Evolutionary conservation across 2,329 filamentous ascomycete genomes (phyloP).

Genomic region (Biscogniauxia sp.): DNA sequence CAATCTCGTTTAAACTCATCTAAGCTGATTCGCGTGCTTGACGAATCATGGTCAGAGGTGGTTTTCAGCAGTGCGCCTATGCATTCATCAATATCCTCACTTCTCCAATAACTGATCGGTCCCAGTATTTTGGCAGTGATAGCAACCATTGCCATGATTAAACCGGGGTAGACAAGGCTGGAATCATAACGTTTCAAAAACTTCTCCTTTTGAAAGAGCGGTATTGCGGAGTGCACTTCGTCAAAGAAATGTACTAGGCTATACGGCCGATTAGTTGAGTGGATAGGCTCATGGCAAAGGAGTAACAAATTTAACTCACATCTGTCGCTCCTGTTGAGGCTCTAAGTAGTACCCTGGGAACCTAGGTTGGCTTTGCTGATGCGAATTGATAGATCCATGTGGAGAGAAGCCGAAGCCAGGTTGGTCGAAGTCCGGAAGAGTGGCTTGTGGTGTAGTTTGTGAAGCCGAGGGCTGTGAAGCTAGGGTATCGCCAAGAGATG

Average conservation of each 20-base stretch:
- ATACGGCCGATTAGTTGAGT: constrained; percentile 1
- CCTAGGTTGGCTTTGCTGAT: background rate
- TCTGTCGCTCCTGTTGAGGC: constrained; percentile 18
- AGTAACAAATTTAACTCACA: constrained; percentile 14
- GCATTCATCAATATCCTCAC: constrained; percentile 23
- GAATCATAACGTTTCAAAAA: constrained; percentile 28
- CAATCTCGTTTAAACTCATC: constrained; percentile 33
- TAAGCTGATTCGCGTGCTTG: constrained; percentile 15
- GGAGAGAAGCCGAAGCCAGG: constrained; percentile 8
- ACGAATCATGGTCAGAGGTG: constrained; percentile 11
- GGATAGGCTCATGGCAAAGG: background rate
- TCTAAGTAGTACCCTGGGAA: constrained; percentile 22
- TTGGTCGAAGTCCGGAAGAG: constrained; percentile 3
- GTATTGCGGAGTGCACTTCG: constrained; percentile 30
- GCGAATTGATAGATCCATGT: constrained; percentile 3
- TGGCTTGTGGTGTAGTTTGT: constrained; percentile 1
- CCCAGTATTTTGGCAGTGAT: constrained; percentile 30
- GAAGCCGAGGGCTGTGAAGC: background rate
- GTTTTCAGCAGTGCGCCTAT: constrained; percentile 21
- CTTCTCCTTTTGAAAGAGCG: constrained; percentile 26
- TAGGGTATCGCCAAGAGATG: background rate
- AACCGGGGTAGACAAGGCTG: constrained; percentile 17
- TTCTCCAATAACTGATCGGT: constrained; percentile 20
- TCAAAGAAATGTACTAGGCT: constrained; percentile 30
- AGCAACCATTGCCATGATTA: constrained; percentile 28